Conservation (phyloP, 495 filamentous ascomycete genomes). For the Pyronema omphalodes region DNA sequence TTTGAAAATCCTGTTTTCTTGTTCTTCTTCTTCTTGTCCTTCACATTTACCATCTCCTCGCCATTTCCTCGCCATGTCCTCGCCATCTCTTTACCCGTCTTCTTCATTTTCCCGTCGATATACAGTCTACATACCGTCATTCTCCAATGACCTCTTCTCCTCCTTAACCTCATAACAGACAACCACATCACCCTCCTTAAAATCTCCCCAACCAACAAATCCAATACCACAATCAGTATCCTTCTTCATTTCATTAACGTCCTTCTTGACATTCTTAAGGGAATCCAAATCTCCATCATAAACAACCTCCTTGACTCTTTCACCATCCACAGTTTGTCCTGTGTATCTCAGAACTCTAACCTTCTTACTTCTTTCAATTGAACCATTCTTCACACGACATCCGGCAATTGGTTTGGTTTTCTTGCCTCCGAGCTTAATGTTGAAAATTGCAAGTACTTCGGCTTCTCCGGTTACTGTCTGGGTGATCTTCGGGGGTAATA, state of each 20-base stretch:
- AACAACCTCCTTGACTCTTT: slow-evolving; percentile 41
- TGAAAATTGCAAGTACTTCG: slow-evolving; percentile 65
- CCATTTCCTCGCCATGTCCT: neutral
- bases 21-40: neutral
- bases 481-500: slow-evolving; percentile 45
- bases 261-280: slow-evolving; percentile 83
- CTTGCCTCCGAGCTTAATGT: slow-evolving; percentile 58
- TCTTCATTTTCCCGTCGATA: too few species aligned
- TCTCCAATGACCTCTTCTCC: slow-evolving; percentile 51
- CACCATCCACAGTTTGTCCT: slow-evolving; percentile 62
- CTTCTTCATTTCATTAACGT: slow-evolving; percentile 73
- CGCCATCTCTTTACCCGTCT: neutral
- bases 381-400: slow-evolving; percentile 69
- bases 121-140: neutral
- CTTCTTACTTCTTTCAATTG: slow-evolving; percentile 39
- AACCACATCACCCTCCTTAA: slow-evolving; percentile 64
- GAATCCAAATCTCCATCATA: slow-evolving; percentile 71
- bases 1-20: too few species aligned
- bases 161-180: slow-evolving; percentile 65
- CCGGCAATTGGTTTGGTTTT: slow-evolving; percentile 60
- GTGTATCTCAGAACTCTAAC: slow-evolving; percentile 50
- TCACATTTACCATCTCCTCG: neutral
- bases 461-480: slow-evolving; percentile 68
- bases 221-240: slow-evolving; percentile 80
- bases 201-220: slow-evolving; percentile 61